phyloP scores from a whole-genome alignment of 306 rosid species.

The Pterocarpus santalinus region DNA sequence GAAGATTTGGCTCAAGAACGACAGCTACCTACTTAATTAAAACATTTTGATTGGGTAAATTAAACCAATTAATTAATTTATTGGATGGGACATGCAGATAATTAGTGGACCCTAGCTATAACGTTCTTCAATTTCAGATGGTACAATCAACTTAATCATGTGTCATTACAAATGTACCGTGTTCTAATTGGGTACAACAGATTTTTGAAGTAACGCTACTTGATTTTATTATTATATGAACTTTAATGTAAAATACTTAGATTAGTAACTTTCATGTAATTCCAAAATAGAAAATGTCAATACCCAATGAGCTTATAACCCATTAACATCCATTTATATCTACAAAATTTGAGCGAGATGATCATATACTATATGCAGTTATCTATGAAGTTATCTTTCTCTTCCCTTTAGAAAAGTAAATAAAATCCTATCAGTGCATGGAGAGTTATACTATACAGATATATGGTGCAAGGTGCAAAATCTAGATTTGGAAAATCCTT shows the following conservation, averaged over 20 bases:
- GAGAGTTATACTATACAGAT: background rate
- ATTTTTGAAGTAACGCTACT: background rate
- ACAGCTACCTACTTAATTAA: background rate
- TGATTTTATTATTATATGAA: no score
- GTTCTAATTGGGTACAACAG: background rate
- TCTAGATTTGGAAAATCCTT: background rate
- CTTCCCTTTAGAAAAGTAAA: background rate
- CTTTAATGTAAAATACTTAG: background rate
- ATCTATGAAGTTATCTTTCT: background rate
- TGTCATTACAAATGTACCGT: background rate
- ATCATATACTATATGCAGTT: background rate
- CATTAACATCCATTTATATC: no score
- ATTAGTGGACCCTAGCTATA: background rate
- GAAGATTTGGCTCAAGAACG: background rate
- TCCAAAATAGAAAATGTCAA: no score
- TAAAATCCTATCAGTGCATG: background rate
- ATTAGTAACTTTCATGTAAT: background rate
- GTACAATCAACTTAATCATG: background rate
- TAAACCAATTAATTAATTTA: background rate
- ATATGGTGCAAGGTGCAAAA: background rate
- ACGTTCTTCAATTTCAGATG: background rate
- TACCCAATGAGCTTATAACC: background rate
- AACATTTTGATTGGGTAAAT: constrained; percentile 7
- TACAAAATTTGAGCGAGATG: background rate
- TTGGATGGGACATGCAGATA: background rate